phyloP scores from a whole-genome alignment of 2,329 filamentous ascomycete species.

The Annulohypoxylon truncatum region DNA sequence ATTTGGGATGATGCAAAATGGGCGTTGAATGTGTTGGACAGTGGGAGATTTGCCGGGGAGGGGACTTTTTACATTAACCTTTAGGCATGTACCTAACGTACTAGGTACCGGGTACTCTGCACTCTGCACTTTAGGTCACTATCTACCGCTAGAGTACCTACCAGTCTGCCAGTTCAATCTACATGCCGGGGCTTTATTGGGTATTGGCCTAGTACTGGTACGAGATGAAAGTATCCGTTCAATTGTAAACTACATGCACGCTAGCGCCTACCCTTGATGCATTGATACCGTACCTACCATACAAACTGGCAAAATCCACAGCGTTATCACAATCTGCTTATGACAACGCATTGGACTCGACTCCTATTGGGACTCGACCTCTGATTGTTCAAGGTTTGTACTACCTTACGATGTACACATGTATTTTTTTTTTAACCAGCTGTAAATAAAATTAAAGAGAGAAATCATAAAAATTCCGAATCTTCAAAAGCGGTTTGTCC shows the following conservation, averaged over 20 bases:
- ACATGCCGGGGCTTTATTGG: neutral
- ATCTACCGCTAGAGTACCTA: neutral
- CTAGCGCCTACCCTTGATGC: constrained; percentile 12
- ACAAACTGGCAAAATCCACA: neutral
- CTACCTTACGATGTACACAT: neutral
- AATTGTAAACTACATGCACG: neutral
- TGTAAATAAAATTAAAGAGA: neutral
- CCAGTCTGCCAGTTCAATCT: neutral
- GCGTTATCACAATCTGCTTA: constrained; percentile 6
- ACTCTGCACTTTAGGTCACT: neutral
- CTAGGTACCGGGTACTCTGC: too few relatives aligned
- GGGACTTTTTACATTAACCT: constrained; percentile 28
- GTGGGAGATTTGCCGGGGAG: constrained; percentile 36
- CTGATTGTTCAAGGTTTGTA: neutral
- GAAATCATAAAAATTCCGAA: neutral
- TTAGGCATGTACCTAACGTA: neutral
- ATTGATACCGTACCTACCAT: constrained; percentile 6
- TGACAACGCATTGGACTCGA: constrained; percentile 22
- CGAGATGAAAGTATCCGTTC: constrained; percentile 3
- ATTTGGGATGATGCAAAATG: constrained; percentile 33
- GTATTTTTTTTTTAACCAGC: neutral
- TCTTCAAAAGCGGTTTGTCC: neutral
- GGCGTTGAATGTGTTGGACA: neutral
- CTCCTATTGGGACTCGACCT: neutral
- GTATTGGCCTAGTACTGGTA: constrained; percentile 13